Percentiles rank a stretch among this genome's conserved stretches.
Evolutionary conservation across 768 basidiomycete genomes (phyloP).

Genomic region (Leccinum disarticulatum): DNA sequence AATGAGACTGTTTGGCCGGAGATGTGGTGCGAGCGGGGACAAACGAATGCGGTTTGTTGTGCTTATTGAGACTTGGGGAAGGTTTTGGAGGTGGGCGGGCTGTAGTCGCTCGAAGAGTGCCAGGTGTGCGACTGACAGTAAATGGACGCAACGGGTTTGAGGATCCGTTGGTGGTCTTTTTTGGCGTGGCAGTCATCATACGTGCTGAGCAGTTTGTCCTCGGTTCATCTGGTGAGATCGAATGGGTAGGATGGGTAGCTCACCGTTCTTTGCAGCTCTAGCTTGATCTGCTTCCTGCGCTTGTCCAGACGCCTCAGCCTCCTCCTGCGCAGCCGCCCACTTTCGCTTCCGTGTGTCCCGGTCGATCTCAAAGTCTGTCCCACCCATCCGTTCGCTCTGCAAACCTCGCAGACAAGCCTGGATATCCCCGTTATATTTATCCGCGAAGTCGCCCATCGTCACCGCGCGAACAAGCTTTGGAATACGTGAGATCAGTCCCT

Average conservation of each 20-base stretch:
- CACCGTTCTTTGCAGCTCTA: constrained; percentile 62
- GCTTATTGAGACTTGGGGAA: constrained; percentile 39
- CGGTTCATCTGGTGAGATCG: background rate
- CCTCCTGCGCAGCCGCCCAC: constrained; percentile 66
- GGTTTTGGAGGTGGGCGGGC: constrained; percentile 30
- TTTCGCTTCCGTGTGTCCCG: constrained; percentile 72
- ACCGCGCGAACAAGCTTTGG: constrained; percentile 72
- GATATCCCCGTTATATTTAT: constrained; percentile 74
- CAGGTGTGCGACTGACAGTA: constrained; percentile 43
- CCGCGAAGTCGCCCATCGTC: constrained; percentile 75
- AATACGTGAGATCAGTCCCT: constrained; percentile 70
- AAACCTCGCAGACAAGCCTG: constrained; percentile 68
- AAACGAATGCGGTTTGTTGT: constrained; percentile 25
- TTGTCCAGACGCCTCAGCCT: constrained; percentile 43
- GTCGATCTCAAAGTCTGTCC: constrained; percentile 59
- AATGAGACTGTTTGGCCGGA: constrained; percentile 43
- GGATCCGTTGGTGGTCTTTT: constrained; percentile 45
- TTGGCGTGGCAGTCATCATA: constrained; percentile 48
- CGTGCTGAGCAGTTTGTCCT: constrained; percentile 37
- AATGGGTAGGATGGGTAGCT: background rate
- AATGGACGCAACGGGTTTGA: constrained; percentile 46
- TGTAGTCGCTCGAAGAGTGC: constrained; percentile 31
- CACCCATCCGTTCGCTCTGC: constrained; percentile 60
- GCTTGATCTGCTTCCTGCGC: constrained; percentile 16
- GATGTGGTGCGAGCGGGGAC: constrained; percentile 46